A percentile compares a stretch with the other conserved stretches of the same genome.
phyloP scores from a whole-genome alignment of 1,284 basidiomycete genomes.

The Rhodotorula mucilaginosa region DNA sequence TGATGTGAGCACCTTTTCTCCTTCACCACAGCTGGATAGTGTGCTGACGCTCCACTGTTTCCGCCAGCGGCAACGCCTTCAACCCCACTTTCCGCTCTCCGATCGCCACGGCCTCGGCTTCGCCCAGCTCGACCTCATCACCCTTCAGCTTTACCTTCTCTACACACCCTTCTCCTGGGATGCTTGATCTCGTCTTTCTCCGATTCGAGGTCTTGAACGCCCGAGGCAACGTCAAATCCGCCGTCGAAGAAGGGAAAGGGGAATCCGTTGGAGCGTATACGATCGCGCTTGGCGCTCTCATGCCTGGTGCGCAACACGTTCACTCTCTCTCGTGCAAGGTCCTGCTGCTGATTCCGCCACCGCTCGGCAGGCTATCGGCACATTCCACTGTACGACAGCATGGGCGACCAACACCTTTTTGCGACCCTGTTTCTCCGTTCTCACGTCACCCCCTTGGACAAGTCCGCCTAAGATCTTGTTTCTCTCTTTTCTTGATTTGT shows the following conservation, averaged over 20 bases:
- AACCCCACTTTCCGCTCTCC: constrained; percentile 75
- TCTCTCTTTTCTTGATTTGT: not conserved
- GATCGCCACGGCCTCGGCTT: constrained; percentile 5
- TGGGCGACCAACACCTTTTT: constrained; percentile 79
- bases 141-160: constrained; percentile 66
- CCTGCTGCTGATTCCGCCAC: constrained; percentile 12
- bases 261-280: constrained; percentile 67
- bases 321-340: not conserved
- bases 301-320: constrained; percentile 59
- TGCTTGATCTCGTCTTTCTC: constrained; percentile 79
- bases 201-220: constrained; percentile 67
- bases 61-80: constrained; percentile 68
- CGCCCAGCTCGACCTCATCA: constrained; percentile 64
- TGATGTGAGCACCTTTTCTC: constrained; percentile 20
- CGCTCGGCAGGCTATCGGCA: constrained; percentile 71
- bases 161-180: constrained; percentile 64
- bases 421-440: constrained; percentile 73
- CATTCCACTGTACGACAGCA: constrained; percentile 75
- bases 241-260: constrained; percentile 59
- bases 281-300: constrained; percentile 64
- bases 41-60: constrained; percentile 14
- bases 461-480: not conserved
- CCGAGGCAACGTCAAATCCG: constrained; percentile 51
- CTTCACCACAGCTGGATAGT: fast-evolving
- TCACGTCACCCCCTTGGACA: constrained; percentile 2